phyloP scores from a whole-genome alignment of 805 yeast species.

The Metschnikowia continentalis region DNA sequence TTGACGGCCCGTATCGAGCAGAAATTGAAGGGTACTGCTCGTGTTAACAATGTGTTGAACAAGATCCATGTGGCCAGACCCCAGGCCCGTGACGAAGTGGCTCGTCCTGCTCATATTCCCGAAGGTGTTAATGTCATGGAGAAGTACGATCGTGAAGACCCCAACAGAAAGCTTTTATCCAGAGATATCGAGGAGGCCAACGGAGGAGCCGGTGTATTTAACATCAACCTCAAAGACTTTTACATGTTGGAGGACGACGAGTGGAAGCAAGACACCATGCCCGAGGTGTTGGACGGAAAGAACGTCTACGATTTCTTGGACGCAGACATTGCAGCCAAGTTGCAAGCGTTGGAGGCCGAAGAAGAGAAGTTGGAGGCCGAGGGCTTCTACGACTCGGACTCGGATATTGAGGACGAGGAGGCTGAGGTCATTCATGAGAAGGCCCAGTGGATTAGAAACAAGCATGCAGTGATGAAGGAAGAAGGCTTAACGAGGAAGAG shows the following conservation, averaged over 20 bases:
- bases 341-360: slow-evolving; percentile 94
- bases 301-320: slow-evolving; percentile 97
- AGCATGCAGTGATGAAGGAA: slow-evolving; percentile 88
- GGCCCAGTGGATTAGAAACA: slow-evolving; percentile 93
- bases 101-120: slow-evolving; percentile 79
- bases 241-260: slow-evolving; percentile 91
- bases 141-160: slow-evolving; percentile 76
- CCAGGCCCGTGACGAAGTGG: slow-evolving; percentile 77
- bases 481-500: slow-evolving; percentile 86
- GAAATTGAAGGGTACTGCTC: slow-evolving; percentile 87
- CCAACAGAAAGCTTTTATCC: slow-evolving; percentile 75
- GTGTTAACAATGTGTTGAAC: slow-evolving; percentile 84
- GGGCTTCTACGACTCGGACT: slow-evolving; percentile 93
- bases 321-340: slow-evolving; percentile 88
- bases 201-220: slow-evolving; percentile 99
- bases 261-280: slow-evolving; percentile 97
- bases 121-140: slow-evolving; percentile 57
- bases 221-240: slow-evolving; percentile 87
- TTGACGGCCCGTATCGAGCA: slow-evolving; percentile 94
- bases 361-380: slow-evolving; percentile 90
- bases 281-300: slow-evolving; percentile 93
- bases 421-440: slow-evolving; percentile 61
- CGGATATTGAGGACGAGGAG: slow-evolving; percentile 52
- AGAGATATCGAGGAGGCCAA: slow-evolving; percentile 89
- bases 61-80: slow-evolving; percentile 95